Percentiles rank a stretch among this genome's conserved stretches.
Conservation (phyloP, 164 flowering plant genomes). For the Brasenia schreberi region DNA sequence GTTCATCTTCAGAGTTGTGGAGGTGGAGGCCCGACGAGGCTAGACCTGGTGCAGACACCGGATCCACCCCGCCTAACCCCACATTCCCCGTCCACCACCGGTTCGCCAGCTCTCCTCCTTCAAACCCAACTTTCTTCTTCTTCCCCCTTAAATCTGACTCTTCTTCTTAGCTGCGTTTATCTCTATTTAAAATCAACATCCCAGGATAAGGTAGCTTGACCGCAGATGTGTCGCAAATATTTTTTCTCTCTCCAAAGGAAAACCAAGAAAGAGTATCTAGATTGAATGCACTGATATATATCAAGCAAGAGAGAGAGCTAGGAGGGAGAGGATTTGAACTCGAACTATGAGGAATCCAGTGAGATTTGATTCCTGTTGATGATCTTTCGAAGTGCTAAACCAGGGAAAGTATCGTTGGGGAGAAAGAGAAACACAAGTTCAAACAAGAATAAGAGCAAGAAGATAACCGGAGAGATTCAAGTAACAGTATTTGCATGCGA, state of each 20-base stretch:
- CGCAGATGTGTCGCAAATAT: too few relatives aligned
- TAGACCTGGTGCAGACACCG: conserved; percentile 24
- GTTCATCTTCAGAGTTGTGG: conserved; percentile 31
- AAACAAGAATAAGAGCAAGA: neutral
- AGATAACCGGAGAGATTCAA: neutral
- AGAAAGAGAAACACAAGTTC: too few relatives aligned
- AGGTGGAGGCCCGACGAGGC: conserved; percentile 20
- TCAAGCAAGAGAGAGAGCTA: too few relatives aligned
- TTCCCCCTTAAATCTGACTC: neutral
- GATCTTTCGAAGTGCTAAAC: too few relatives aligned
- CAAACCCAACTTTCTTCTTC: neutral
- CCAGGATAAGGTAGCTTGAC: too few relatives aligned
- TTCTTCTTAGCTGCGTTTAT: neutral
- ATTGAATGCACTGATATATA: too few relatives aligned
- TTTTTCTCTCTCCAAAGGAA: too few relatives aligned
- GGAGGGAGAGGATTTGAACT: too few relatives aligned
- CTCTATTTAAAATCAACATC: neutral
- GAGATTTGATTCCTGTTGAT: too few relatives aligned
- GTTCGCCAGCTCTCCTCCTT: conserved; percentile 35
- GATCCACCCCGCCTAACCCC: conserved; percentile 40
- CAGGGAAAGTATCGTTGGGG: too few relatives aligned
- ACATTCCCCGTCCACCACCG: conserved; percentile 79
- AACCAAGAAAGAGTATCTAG: too few relatives aligned
- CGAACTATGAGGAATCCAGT: too few relatives aligned
- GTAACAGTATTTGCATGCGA: neutral